Evolutionary conservation across 352 stramenopile species (phyloP).

Genomic region (Phytophthora melonis): DNA sequence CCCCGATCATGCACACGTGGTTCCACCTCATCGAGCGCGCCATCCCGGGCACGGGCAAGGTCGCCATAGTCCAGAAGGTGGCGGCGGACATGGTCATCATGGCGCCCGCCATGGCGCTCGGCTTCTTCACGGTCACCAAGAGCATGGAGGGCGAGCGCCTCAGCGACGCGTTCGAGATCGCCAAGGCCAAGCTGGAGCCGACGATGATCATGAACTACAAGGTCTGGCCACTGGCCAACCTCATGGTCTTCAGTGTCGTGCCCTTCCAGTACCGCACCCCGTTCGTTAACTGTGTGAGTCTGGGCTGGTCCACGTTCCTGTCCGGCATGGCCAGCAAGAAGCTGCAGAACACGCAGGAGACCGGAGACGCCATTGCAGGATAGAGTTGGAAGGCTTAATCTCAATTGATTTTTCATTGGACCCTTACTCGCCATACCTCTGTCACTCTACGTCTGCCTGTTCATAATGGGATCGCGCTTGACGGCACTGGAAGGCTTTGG

Average conservation of each 20-base stretch:
- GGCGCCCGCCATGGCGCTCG: slow-evolving; percentile 46
- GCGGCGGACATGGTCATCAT: slow-evolving; percentile 56
- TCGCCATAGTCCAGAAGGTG: slow-evolving; percentile 53
- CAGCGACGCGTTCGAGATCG: slow-evolving; percentile 44
- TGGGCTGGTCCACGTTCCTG: slow-evolving; percentile 61
- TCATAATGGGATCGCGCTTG: slow-evolving; percentile 23
- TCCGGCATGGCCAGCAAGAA: slow-evolving; percentile 55
- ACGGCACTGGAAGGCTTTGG: slow-evolving; percentile 22
- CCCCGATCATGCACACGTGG: slow-evolving; percentile 91
- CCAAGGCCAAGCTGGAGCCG: slow-evolving; percentile 45
- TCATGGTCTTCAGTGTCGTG: slow-evolving; percentile 59
- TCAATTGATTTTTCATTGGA: slow-evolving; percentile 9
- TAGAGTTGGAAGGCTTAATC: not conserved
- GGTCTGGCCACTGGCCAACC: slow-evolving; percentile 58
- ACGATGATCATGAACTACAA: slow-evolving; percentile 57
- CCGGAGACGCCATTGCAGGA: not conserved
- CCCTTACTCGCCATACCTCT: not conserved
- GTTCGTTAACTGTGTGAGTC: slow-evolving; percentile 61
- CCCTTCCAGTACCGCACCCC: slow-evolving; percentile 64
- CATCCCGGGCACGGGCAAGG: slow-evolving; percentile 35
- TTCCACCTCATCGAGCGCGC: slow-evolving; percentile 84
- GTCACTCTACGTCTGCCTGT: not conserved
- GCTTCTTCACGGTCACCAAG: slow-evolving; percentile 56
- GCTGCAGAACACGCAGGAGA: not conserved
- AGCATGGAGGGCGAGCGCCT: slow-evolving; percentile 47